Percentiles rank a stretch among this genome's conserved stretches.
Evolutionary conservation across 192 early-diverging fungal genomes (phyloP).

Genomic region (Radiomyces spectabilis): DNA sequence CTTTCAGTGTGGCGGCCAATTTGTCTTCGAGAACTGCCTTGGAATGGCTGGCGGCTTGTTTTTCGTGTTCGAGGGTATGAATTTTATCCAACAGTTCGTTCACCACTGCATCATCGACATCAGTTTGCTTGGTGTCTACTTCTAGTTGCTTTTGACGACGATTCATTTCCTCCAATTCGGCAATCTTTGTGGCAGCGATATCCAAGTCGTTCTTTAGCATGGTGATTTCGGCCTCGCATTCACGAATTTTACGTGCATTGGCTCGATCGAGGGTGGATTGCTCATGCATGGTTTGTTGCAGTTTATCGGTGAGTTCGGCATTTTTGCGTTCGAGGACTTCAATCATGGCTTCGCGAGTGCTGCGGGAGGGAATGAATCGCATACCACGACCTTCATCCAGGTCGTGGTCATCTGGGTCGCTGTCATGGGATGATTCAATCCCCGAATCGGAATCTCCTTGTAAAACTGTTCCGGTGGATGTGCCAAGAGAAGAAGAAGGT

Average conservation of each 20-base stretch:
- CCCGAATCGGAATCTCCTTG: not conserved
- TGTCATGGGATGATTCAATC: not conserved
- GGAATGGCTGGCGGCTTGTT: conserved; percentile 10
- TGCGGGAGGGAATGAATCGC: conserved; percentile 4
- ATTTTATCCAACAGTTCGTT: conserved; percentile 24
- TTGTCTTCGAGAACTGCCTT: conserved; percentile 30
- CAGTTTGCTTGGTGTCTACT: not conserved
- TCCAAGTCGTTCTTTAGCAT: conserved; percentile 15
- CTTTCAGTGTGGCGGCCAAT: conserved; percentile 10
- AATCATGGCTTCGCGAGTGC: conserved; percentile 20
- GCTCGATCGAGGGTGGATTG: conserved; percentile 1
- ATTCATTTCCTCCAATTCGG: conserved; percentile 24
- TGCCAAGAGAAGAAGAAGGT: not conserved
- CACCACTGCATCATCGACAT: conserved; percentile 9
- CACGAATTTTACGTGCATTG: conserved; percentile 5
- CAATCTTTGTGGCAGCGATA: conserved; percentile 18
- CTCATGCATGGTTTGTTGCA: conserved; percentile 7
- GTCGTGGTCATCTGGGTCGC: not conserved
- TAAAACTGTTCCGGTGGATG: not conserved
- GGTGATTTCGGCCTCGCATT: conserved; percentile 13
- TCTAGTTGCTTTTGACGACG: not conserved
- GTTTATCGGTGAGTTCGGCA: conserved; percentile 2
- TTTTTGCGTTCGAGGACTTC: conserved; percentile 22
- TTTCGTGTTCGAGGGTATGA: conserved; percentile 18
- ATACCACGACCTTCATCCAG: conserved; percentile 3